These are phyloP conservation scores for Gossypium raimondii DNA, from an alignment of 345 rosid genomes.

Conservation along the genomic window DNA sequence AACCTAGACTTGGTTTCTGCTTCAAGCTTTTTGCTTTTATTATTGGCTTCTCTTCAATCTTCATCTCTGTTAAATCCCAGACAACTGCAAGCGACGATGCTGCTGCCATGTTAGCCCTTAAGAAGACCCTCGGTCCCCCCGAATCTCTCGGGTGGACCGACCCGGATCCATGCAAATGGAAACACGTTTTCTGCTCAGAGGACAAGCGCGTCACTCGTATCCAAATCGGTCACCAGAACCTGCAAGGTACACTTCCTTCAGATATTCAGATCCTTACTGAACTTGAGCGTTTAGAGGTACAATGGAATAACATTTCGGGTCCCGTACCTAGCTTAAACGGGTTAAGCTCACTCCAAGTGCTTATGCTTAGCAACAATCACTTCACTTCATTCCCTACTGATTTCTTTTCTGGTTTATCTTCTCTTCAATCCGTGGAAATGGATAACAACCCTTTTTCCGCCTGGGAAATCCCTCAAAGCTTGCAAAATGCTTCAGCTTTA, in stretches of 20 bases:
- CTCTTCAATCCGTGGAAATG: constrained; percentile 1
- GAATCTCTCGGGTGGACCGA: constrained; percentile 8
- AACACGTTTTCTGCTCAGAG: background rate
- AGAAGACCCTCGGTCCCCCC: background rate
- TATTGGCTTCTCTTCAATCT: background rate
- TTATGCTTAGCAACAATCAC: background rate
- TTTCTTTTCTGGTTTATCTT: constrained; percentile 1
- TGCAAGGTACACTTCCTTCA: constrained; percentile 3
- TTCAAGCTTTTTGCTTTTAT: background rate
- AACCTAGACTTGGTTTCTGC: background rate
- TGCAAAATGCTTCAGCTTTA: constrained; percentile 6
- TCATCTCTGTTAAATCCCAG: background rate
- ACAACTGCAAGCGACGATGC: background rate
- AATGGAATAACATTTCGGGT: constrained; percentile 6
- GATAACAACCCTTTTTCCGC: constrained; percentile 7
- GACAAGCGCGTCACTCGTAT: constrained; percentile 1
- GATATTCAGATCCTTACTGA: constrained; percentile 1
- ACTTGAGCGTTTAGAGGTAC: constrained; percentile 3
- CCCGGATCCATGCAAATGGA: constrained; percentile 8
- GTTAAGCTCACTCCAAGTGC: background rate
- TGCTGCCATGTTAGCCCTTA: background rate
- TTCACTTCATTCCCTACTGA: constrained; percentile 2
- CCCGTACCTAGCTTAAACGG: constrained; percentile 7
- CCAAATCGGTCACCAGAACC: constrained; percentile 8
- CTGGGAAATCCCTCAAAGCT: background rate